phyloP scores from a whole-genome alignment of 2,329 filamentous ascomycete genomes.

The Penicillium sp. region DNA sequence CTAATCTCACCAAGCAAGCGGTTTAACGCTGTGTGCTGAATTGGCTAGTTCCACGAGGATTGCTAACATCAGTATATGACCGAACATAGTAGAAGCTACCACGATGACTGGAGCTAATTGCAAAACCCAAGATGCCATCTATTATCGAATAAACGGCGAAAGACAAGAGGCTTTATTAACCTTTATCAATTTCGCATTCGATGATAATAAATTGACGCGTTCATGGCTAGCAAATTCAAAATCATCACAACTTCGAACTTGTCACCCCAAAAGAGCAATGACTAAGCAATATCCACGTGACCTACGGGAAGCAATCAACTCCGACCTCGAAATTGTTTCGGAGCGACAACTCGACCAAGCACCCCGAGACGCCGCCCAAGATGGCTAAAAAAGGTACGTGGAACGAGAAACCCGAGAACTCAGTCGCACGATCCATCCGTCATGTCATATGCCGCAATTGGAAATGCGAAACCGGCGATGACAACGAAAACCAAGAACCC shows the following conservation, averaged over 20 bases:
- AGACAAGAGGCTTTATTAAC: not conserved
- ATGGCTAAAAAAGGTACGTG: slow-evolving; percentile 19
- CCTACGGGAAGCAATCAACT: not conserved
- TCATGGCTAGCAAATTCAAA: not conserved
- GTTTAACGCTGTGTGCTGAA: not conserved
- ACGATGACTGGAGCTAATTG: not conserved
- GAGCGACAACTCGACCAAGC: slow-evolving; percentile 11
- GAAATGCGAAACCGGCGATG: not conserved
- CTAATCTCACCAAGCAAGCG: not conserved
- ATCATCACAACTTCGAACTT: not conserved
- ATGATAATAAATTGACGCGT: not conserved
- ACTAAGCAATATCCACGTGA: slow-evolving; percentile 1
- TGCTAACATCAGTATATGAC: not conserved
- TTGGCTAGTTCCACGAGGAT: not conserved
- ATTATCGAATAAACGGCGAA: not conserved
- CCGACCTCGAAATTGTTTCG: slow-evolving; percentile 12
- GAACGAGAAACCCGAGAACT: not conserved
- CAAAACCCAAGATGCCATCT: not conserved
- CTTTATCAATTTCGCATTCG: too few species aligned
- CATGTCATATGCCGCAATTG: not conserved
- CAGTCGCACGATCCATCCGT: not conserved
- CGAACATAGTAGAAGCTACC: not conserved
- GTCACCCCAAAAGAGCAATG: not conserved
- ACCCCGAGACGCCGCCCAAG: slow-evolving; percentile 14
- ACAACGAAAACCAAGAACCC: slow-evolving; percentile 1